Conservation (phyloP, 257 asterid genomes). For the Solanum pinnatisectum region DNA sequence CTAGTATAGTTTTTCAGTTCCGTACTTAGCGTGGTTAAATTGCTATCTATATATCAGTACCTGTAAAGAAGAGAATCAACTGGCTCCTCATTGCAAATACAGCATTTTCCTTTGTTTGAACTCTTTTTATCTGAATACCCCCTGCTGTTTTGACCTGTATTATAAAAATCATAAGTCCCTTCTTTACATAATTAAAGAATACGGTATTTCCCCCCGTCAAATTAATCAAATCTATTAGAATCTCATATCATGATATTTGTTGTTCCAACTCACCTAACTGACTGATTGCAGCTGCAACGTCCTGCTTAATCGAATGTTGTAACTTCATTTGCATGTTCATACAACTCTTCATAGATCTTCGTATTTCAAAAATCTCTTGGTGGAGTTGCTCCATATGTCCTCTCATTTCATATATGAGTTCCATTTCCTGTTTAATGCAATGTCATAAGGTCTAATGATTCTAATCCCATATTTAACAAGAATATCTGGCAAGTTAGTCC, state of each 20-base stretch:
- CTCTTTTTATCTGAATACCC: slow-evolving; percentile 8
- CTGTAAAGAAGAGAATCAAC: slow-evolving; percentile 71
- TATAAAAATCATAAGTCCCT: not conserved
- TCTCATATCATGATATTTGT: not conserved
- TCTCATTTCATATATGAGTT: slow-evolving; percentile 61
- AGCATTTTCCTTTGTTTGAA: slow-evolving; percentile 35
- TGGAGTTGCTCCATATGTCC: slow-evolving; percentile 74
- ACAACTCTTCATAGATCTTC: slow-evolving; percentile 58
- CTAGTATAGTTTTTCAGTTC: not conserved
- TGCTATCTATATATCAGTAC: slow-evolving; percentile 11
- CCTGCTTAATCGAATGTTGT: slow-evolving; percentile 47
- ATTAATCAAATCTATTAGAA: not conserved
- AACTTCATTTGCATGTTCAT: slow-evolving; percentile 52
- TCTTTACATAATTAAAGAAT: not conserved
- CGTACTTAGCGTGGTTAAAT: not conserved
- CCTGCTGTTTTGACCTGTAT: slow-evolving; percentile 32
- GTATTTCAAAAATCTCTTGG: slow-evolving; percentile 59
- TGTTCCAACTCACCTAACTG: slow-evolving; percentile 38
- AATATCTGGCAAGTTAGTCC: not conserved
- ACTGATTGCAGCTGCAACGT: slow-evolving; percentile 25
- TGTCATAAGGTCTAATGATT: not conserved
- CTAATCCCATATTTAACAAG: not conserved
- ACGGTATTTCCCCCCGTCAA: not conserved
- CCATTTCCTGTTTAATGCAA: slow-evolving; percentile 53
- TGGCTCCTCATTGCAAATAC: slow-evolving; percentile 47